phyloP scores from a whole-genome alignment of 192 early-diverging fungal species.

The Spizellomyces sp. region DNA sequence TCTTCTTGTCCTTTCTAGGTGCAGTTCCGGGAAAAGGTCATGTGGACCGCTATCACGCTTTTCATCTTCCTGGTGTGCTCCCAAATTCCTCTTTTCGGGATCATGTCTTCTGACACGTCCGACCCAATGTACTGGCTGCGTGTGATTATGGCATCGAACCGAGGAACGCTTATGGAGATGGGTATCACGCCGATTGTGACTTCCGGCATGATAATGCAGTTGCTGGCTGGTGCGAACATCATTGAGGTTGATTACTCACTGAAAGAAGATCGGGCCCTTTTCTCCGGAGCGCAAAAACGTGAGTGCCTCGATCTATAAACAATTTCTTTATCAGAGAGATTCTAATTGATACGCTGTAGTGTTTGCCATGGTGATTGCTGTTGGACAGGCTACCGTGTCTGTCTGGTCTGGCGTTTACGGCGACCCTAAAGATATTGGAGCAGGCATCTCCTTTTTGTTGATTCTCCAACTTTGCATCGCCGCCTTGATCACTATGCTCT shows the following conservation, averaged over 20 bases:
- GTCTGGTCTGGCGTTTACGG: constrained; percentile 99
- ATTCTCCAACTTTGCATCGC: constrained; percentile 98
- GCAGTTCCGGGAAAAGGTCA: constrained; percentile 96
- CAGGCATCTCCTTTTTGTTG: constrained; percentile 93
- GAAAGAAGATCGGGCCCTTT: constrained; percentile 98
- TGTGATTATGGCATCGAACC: constrained; percentile 99
- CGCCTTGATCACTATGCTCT: constrained; percentile 93
- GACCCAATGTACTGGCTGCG: constrained; percentile 99
- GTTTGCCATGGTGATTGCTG: constrained; percentile 98
- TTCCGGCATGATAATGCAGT: constrained; percentile 99
- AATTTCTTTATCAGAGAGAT: not conserved
- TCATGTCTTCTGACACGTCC: constrained; percentile 99
- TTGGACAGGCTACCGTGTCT: constrained; percentile 97
- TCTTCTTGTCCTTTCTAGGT: constrained; percentile 53
- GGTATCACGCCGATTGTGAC: constrained; percentile 99
- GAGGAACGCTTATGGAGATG: constrained; percentile 99
- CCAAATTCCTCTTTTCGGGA: constrained; percentile 99
- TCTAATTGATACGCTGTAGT: constrained; percentile 45
- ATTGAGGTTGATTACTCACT: constrained; percentile 99
- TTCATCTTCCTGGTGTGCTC: constrained; percentile 99
- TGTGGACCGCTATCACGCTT: constrained; percentile 99
- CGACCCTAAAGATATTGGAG: constrained; percentile 92
- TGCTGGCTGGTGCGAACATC: constrained; percentile 96
- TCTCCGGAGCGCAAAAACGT: constrained; percentile 98
- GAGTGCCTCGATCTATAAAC: constrained; percentile 11